Conservation (phyloP, 164 flowering plant species). For the Magnolia kwangsiensis region DNA sequence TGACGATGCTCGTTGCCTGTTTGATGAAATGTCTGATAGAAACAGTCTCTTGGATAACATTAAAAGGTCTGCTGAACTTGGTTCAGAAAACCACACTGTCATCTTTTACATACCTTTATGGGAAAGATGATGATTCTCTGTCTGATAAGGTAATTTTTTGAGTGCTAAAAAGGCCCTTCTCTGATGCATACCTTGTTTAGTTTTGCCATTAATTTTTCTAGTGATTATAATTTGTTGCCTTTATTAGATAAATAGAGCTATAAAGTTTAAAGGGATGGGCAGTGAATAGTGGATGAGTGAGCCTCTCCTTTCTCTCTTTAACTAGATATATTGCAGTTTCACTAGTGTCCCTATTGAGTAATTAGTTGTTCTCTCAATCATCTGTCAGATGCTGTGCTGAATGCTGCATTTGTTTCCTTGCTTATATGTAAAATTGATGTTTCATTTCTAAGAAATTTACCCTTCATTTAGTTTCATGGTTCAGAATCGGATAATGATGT, state of each 20-base stretch:
- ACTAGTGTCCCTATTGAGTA: background rate
- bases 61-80: background rate
- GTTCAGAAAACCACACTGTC: no score
- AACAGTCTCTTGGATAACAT: slow-evolving; percentile 23
- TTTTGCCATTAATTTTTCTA: no score
- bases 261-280: no score
- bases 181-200: no score
- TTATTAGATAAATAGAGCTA: no score
- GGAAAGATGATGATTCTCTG: no score
- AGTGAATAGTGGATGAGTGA: no score
- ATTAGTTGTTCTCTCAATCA: background rate
- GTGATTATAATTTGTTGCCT: no score
- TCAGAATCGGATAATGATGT: slow-evolving; percentile 62
- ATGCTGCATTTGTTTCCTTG: background rate
- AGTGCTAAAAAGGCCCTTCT: no score
- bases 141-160: no score
- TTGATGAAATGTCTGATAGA: slow-evolving; percentile 44
- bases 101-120: no score
- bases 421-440: background rate
- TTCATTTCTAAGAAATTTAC: background rate
- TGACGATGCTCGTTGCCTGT: slow-evolving; percentile 12
- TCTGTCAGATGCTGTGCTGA: background rate
- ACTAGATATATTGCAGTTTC: background rate
- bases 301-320: no score
- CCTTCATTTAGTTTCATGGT: slow-evolving; percentile 44